Evolutionary conservation across 148 eudicot genomes (phyloP).

Genomic region (Nepenthes gracilis): DNA sequence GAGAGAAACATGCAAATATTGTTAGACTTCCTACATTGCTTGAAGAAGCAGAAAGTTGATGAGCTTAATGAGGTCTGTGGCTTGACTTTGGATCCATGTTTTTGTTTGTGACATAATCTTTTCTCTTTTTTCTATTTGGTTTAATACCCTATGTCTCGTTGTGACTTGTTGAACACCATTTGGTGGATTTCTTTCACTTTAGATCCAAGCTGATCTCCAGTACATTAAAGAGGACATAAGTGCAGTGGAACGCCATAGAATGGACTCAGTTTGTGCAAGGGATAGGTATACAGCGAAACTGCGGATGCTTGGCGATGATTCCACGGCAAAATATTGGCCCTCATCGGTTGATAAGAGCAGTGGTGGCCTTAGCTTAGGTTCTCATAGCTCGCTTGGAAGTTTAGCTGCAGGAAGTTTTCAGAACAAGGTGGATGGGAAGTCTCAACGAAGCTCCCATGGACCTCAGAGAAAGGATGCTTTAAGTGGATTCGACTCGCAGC

Average conservation of each 20-base stretch:
- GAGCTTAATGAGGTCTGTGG: conserved; percentile 69
- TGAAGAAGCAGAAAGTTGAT: conserved; percentile 74
- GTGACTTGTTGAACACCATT: background rate
- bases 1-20: conserved; percentile 92
- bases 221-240: conserved; percentile 67
- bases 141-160: background rate
- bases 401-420: conserved; percentile 40
- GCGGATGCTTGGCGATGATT: conserved; percentile 52
- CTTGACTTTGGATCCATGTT: conserved; percentile 3
- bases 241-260: conserved; percentile 69
- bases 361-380: conserved; percentile 37
- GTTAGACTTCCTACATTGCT: conserved; percentile 59
- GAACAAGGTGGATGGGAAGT: conserved; percentile 46
- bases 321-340: conserved; percentile 34
- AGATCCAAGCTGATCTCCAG: conserved; percentile 77
- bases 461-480: conserved; percentile 47
- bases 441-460: conserved; percentile 37
- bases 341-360: conserved; percentile 38
- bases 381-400: conserved; percentile 42
- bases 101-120: background rate
- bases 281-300: conserved; percentile 60
- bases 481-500: conserved; percentile 46
- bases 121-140: background rate
- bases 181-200: conserved; percentile 14
- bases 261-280: conserved; percentile 60